phyloP scores from a whole-genome alignment of 805 yeast species.

The Saccharomycopsis lassenensis region DNA sequence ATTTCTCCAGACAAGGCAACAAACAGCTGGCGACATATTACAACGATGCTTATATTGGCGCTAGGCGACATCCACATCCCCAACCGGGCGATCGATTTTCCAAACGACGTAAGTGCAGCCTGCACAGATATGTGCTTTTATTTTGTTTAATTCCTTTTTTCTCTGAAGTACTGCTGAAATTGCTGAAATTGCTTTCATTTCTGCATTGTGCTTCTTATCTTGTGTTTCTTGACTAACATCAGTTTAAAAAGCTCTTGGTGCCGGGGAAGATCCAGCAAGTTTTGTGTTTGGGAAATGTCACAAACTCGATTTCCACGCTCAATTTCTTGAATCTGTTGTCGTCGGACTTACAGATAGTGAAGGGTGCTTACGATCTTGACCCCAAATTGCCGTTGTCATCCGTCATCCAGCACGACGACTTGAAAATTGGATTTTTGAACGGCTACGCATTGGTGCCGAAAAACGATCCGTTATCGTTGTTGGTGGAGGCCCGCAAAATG shows the following conservation, averaged over 20 bases:
- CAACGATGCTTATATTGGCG: constrained; percentile 57
- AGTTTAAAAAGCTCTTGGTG: constrained; percentile 64
- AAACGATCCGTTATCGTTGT: constrained; percentile 74
- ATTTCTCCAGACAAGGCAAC: too few species aligned
- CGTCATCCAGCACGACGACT: constrained; percentile 55
- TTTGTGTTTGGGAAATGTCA: constrained; percentile 73
- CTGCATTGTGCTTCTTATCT: too few species aligned
- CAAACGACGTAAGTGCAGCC: constrained; percentile 29
- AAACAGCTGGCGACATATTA: too few species aligned
- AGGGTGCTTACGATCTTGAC: constrained; percentile 69
- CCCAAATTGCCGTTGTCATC: constrained; percentile 45
- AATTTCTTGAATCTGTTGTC: constrained; percentile 59
- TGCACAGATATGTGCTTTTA: too few species aligned
- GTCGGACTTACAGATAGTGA: constrained; percentile 61
- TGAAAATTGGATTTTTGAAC: constrained; percentile 74
- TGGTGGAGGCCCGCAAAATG: constrained; percentile 76
- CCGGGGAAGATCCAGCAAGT: constrained; percentile 87
- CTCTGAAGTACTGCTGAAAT: too few species aligned
- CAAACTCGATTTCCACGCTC: constrained; percentile 52
- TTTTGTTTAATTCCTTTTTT: too few species aligned
- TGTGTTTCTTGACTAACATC: constrained; percentile 20
- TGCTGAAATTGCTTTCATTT: too few species aligned
- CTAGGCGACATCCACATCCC: constrained; percentile 90
- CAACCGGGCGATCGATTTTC: constrained; percentile 59
- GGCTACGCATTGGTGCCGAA: constrained; percentile 80